Conservation (phyloP, 805 yeast genomes). For the Zygosaccharomyces siamensis region DNA sequence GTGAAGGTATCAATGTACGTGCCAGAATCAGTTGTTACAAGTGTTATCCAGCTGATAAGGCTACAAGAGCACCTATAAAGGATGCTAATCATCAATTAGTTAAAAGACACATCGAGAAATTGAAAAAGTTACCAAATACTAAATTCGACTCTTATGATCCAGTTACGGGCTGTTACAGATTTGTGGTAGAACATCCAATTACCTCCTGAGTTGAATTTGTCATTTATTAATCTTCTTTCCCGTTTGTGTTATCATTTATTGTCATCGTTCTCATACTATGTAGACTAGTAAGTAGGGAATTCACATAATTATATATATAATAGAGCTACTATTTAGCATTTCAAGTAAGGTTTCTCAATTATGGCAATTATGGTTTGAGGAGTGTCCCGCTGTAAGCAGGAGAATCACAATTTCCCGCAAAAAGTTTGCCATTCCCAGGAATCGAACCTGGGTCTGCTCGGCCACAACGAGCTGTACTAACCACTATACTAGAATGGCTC, state of each 20-base stretch:
- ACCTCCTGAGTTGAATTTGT: background rate
- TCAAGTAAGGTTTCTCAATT: no score
- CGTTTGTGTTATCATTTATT: constrained; percentile 1
- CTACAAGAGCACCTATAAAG: constrained; percentile 64
- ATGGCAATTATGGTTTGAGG: no score
- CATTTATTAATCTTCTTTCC: background rate
- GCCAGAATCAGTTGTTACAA: constrained; percentile 69
- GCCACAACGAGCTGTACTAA: constrained; percentile 71
- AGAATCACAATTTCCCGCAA: background rate
- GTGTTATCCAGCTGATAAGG: constrained; percentile 74
- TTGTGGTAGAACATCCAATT: constrained; percentile 37
- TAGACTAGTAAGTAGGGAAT: background rate
- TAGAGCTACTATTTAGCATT: background rate
- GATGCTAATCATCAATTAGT: constrained; percentile 74
- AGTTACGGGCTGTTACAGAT: constrained; percentile 66
- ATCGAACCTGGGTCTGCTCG: constrained; percentile 71
- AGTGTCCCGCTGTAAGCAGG: no score
- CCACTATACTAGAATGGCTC: constrained; percentile 54
- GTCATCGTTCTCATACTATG: background rate
- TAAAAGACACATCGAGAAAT: constrained; percentile 59
- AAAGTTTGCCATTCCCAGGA: constrained; percentile 60
- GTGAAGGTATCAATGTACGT: constrained; percentile 80
- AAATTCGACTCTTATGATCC: constrained; percentile 76
- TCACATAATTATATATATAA: background rate
- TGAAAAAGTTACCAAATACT: constrained; percentile 51